phyloP scores from a whole-genome alignment of 176 grass and related monocot genomes.

The Lolium multiflorum region DNA sequence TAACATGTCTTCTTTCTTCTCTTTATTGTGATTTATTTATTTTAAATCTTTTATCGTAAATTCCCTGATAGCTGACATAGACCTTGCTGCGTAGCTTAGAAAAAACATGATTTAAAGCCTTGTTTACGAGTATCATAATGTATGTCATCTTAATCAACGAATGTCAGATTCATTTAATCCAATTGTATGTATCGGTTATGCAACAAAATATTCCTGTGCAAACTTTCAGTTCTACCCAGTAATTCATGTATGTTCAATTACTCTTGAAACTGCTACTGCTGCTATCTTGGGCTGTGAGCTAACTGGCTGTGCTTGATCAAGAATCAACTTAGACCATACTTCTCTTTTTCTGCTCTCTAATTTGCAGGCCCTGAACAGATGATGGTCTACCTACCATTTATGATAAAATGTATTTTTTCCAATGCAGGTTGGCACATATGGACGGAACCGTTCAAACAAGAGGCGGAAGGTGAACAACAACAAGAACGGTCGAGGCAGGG shows the following conservation, averaged over 20 bases:
- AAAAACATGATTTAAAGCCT: background rate
- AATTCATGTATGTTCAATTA: background rate
- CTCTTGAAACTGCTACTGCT: background rate
- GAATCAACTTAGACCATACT: background rate
- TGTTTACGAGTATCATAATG: background rate
- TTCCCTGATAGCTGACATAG: background rate
- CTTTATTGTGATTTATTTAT: background rate
- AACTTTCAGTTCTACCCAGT: background rate
- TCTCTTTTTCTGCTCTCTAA: background rate
- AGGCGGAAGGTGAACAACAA: slow-evolving; percentile 77
- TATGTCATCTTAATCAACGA: background rate
- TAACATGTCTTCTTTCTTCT: background rate
- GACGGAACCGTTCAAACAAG: slow-evolving; percentile 78
- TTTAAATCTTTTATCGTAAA: background rate
- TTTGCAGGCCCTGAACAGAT: background rate
- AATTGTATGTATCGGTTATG: slow-evolving; percentile 4
- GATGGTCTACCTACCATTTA: background rate
- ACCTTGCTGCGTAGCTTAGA: background rate
- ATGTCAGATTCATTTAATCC: background rate
- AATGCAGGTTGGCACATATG: slow-evolving; percentile 79
- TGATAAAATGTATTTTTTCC: slow-evolving; percentile 14
- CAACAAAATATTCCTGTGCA: background rate
- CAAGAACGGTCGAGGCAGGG: slow-evolving; percentile 69
- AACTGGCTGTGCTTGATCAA: slow-evolving; percentile 1
- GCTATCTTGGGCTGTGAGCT: background rate